Evolutionary conservation across 768 basidiomycete species (phyloP), one percentile per base, ranked within the genome.

Genomic region (Suillus hirtellus): DNA sequence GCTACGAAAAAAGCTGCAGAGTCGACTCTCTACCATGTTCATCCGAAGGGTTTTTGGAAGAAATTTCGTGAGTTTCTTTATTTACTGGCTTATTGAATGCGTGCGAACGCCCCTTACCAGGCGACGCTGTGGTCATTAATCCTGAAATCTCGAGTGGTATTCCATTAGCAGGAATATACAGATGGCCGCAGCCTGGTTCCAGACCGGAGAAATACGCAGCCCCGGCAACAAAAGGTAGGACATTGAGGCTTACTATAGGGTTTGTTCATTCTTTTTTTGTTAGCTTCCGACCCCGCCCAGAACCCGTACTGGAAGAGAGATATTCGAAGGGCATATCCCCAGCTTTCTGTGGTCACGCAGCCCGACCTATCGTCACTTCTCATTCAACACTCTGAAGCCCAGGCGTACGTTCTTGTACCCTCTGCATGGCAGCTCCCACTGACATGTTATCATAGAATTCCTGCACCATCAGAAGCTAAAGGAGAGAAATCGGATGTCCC

Each of bases 251-350:
- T 24, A 15, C 66, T 19, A 17, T 15, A 8, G 10, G 14, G 53
- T 7, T 3, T 60, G n/a, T 34, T 58, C 54, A 60, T 60, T 17
- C 15, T 24, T 63, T 46, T 63, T 35, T 34, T 46, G 52, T n/a
- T 60, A 92, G 92, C 92, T 27, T 94, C 92, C 49, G 93, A 95
- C 77, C 85, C 85, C 44, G 93, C 93, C 38, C 84, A 93, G 79
- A 94, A 93, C 75, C 92, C 91, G 62, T 98, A 98, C 83, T 96
- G 90, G 89, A 96, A 96, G 77, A 92, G 95, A 65, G 95, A 97
- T 78, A 92, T 96, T 70, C 88, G 95, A 63, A 88, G 95, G 59
- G 87, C 87, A 42, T 97, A 95, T 76, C 94, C 95, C n/a, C 92
- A 90, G 68, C 87, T 95, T 35, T 95, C 94, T 3, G 87, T 93